These are phyloP conservation scores for Eutypella sp. DNA, from an alignment of 2,329 filamentous ascomycete species.

Conservation along the genomic window DNA sequence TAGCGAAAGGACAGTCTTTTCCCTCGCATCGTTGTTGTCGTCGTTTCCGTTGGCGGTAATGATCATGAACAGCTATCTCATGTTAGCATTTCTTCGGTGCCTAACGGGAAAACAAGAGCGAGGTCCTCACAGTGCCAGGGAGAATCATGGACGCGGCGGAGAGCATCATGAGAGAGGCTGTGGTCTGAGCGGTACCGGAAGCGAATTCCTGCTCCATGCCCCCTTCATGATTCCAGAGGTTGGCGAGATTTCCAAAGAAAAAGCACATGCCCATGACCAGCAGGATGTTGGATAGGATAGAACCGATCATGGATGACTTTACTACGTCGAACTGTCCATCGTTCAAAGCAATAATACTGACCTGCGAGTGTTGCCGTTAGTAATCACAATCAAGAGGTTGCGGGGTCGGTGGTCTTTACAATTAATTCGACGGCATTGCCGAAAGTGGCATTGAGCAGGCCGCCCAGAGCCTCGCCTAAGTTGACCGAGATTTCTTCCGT, in stretches of 20 bases:
- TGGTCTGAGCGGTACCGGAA: constrained; percentile 72
- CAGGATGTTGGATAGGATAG: constrained; percentile 89
- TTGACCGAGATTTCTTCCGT: constrained; percentile 72
- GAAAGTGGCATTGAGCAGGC: constrained; percentile 71
- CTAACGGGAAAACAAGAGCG: not conserved
- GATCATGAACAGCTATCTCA: constrained; percentile 57
- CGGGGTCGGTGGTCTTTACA: constrained; percentile 38
- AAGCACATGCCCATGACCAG: constrained; percentile 82
- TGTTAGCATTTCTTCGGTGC: not conserved
- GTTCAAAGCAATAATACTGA: constrained; percentile 84
- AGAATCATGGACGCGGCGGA: constrained; percentile 75
- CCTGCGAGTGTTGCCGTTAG: constrained; percentile 42
- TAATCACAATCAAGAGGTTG: constrained; percentile 2
- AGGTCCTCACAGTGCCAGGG: constrained; percentile 60
- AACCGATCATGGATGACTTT: constrained; percentile 96
- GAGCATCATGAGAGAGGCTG: constrained; percentile 68
- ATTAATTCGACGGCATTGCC: constrained; percentile 78
- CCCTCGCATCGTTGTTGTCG: constrained; percentile 31
- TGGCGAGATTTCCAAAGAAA: constrained; percentile 65
- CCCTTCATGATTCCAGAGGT: constrained; percentile 42
- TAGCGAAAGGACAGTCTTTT: constrained; percentile 61
- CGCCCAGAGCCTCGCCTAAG: constrained; percentile 69
- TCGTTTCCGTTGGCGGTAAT: constrained; percentile 37
- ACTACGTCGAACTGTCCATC: constrained; percentile 89
- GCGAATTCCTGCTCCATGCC: constrained; percentile 69